Base-by-base conservation (phyloP, 108 stramenopile species). In the Pseudonitzschia multistriata region DNA sequence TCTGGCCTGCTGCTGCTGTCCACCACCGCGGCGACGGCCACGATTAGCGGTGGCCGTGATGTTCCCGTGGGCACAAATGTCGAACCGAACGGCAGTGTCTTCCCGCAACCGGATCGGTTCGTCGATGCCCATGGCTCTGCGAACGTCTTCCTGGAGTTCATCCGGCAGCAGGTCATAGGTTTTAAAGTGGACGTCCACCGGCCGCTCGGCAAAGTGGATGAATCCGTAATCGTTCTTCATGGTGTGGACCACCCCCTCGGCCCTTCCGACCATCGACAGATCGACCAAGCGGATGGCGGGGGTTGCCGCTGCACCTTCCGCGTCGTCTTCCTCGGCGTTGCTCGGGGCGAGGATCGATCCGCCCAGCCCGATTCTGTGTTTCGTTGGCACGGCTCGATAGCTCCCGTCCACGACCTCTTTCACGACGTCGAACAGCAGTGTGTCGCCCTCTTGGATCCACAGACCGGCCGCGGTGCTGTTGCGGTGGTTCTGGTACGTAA, bases 141-240 rank as follows among this genome's bases (percentile, higher is more conserved):
- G 48, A 63, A 89, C 53, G 80, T 89, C 91, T 17, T 27, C 8
- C 50, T 87, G 81, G 13, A 90, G 75, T 48, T 83, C 86, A 19
- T 80, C 74, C 17, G 92, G 92, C 50, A 93, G 50, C 6, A 90
- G 63, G 34, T 93, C 88, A 57, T 70, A 81, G 2, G 85, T 62
- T 28, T 85, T 85, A 62, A 90, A 88, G 63, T 93, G 90, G 1
- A 85, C 85, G 74, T 90, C 87, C 11, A 81, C 81, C n/a, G 76
- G 73, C 28, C 89, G 72, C 60, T 93, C 89, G 3, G 88, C 84
- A 62, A 79, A 85, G 29, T 84, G 82, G 21, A 93, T 84, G 59
- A 93, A 93, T n/a, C 89, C 92, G 78, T 80, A 93, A 21, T 81
- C 81, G 17, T 30, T 2, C 56, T 83, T 84, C 53, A 89, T 50